Conservation (phyloP, 1,139 yeast species). For the Hansenula anomala region DNA sequence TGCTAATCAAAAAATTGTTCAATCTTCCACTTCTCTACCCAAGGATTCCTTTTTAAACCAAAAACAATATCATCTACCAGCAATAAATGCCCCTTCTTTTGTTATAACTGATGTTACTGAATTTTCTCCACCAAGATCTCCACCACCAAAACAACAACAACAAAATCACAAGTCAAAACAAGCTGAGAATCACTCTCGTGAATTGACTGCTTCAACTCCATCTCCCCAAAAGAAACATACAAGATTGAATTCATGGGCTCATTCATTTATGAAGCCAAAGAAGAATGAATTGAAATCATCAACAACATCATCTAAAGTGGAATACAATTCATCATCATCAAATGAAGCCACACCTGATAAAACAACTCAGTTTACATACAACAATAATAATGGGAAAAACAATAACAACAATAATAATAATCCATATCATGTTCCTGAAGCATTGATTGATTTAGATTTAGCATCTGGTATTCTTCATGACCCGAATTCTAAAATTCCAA, state of each 20-base stretch:
- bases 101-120: slow-evolving; percentile 9
- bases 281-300: not conserved
- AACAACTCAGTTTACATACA: slow-evolving; percentile 9
- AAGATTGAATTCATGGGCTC: slow-evolving; percentile 21
- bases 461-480: slow-evolving; percentile 36
- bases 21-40: slow-evolving; percentile 29
- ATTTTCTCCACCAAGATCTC: too few species aligned
- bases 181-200: too few species aligned
- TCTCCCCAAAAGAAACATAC: slow-evolving; percentile 17
- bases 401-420: too few species aligned
- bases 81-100: slow-evolving; percentile 13
- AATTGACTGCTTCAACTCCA: slow-evolving; percentile 11
- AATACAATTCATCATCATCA: slow-evolving; percentile 18
- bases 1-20: slow-evolving; percentile 17
- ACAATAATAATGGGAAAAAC: too few species aligned
- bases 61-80: too few species aligned
- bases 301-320: slow-evolving; percentile 1
- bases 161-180: not conserved
- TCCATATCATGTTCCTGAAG: slow-evolving; percentile 49
- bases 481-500: slow-evolving; percentile 14
- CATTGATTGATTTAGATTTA: slow-evolving; percentile 59
- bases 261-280: slow-evolving; percentile 7
- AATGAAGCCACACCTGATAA: slow-evolving; percentile 24
- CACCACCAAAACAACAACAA: slow-evolving; percentile 3
- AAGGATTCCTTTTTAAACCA: slow-evolving; percentile 17